Base-by-base conservation (phyloP, 2,329 filamentous ascomycete genomes). In the Stachybotrys chartarum region DNA sequence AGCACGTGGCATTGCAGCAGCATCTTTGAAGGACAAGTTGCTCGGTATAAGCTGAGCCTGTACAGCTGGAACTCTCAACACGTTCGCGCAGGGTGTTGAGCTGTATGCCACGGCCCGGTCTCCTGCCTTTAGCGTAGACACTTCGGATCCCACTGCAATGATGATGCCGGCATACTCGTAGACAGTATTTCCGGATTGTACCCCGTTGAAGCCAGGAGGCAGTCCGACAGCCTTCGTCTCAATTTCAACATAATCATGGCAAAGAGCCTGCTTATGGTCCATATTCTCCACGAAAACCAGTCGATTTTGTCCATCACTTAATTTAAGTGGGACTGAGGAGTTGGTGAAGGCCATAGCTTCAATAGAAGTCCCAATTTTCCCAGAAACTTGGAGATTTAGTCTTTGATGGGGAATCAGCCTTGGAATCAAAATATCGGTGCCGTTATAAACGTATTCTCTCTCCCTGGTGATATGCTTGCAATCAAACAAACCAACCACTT, bases 201-300 rank as follows among this genome's bases (percentile, higher is more conserved):
- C 49, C 30, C 32, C n/a, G 45, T 47, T 32, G 49, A 51, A 32
- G 7, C 30, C 30, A 32, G 30, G 32, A 14, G 49, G 49, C 30
- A 61, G 39, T 24, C 56, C 57, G 11, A 53, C 50, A 10, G 59
- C 57, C 51, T 52, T 52, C 42, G 54, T 49, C 30, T 58, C 35
- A 30, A 60, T 51, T 53, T 59, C 57, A 32, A 60, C 53, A 8
- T 57, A 18, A 18, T 57, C 55, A 5, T 54, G 54, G 7, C 10
- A 24, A 17, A 60, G 57, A 16, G 54, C 51, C 32, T 47, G 45
- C 30, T 44, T 30, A 8, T 55, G 39, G 50, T 31, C 39, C 5
- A 24, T 31, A 39, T 55, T 51, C 49, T 51, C 18, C n/a, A 32
- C 49, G 49, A 51, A 51, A 16, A 51, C 49, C 12, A 51, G n/a